These are phyloP conservation scores for Venturia effusa DNA, from an alignment of 2,329 filamentous ascomycete genomes.

Conservation along the genomic window DNA sequence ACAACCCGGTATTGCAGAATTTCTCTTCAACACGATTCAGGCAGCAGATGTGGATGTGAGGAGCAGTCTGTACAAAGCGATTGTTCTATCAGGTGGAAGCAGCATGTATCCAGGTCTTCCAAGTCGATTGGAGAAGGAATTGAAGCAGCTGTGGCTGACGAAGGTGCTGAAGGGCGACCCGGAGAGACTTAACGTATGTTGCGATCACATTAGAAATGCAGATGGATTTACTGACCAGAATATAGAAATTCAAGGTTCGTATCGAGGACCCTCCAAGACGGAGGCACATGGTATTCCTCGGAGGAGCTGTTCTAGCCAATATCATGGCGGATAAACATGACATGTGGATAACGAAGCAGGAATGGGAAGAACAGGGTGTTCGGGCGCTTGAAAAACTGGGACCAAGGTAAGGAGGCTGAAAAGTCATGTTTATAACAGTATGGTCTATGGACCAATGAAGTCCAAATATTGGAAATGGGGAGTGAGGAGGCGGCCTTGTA, in stretches of 20 bases:
- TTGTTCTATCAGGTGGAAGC: slow-evolving; percentile 90
- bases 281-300: slow-evolving; percentile 98
- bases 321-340: slow-evolving; percentile 98
- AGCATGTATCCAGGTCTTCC: slow-evolving; percentile 98
- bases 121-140: slow-evolving; percentile 89
- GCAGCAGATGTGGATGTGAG: slow-evolving; percentile 90
- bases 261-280: slow-evolving; percentile 95
- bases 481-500: background rate
- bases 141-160: slow-evolving; percentile 97
- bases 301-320: slow-evolving; percentile 90
- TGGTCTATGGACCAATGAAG: background rate
- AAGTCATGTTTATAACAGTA: background rate
- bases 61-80: slow-evolving; percentile 88
- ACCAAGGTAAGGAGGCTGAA: slow-evolving; percentile 31
- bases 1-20: slow-evolving; percentile 91
- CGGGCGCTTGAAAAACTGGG: slow-evolving; percentile 85
- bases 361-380: slow-evolving; percentile 90
- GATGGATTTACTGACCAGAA: background rate
- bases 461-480: background rate
- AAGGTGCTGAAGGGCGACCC: slow-evolving; percentile 83
- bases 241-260: slow-evolving; percentile 93
- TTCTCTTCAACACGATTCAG: slow-evolving; percentile 98
- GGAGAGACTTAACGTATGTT: slow-evolving; percentile 60
- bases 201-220: background rate
- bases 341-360: slow-evolving; percentile 97